Evolutionary conservation across 345 rosid species (phyloP).

Genomic region (Angophora floribunda): DNA sequence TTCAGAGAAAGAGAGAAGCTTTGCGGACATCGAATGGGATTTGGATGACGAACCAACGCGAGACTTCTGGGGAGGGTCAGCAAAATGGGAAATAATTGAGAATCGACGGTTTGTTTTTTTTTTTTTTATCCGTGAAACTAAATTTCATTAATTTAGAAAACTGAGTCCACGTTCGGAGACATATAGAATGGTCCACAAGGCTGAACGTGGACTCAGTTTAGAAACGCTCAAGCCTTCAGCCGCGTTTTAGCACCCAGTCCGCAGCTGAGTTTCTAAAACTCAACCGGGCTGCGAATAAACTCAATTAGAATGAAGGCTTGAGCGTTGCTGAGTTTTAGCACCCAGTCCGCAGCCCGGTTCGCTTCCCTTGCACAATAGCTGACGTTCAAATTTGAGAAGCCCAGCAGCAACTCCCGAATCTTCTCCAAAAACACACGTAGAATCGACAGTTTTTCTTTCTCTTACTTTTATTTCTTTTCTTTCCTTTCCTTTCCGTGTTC

Average conservation of each 20-base stretch:
- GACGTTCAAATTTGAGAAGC: not conserved
- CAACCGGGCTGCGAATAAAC: too few species aligned
- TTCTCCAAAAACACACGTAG: not conserved
- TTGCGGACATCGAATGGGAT: not conserved
- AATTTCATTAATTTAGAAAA: not conserved
- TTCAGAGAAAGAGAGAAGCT: not conserved
- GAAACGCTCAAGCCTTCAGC: too few species aligned
- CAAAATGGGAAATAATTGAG: not conserved
- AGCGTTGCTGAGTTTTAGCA: not conserved
- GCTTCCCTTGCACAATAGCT: not conserved
- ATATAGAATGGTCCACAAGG: not conserved
- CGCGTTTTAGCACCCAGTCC: too few species aligned
- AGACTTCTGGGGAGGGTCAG: not conserved
- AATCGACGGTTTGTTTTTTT: not conserved
- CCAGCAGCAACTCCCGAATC: not conserved
- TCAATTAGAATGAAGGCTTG: not conserved
- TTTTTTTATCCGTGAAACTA: too few species aligned
- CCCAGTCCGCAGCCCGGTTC: not conserved
- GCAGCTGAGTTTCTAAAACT: too few species aligned
- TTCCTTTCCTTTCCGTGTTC: too few species aligned
- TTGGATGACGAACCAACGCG: not conserved
- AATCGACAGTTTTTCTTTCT: too few species aligned
- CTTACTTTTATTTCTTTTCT: too few species aligned
- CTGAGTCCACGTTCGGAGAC: not conserved
- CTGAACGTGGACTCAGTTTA: not conserved